phyloP scores from a whole-genome alignment of 1,284 basidiomycete genomes.

The Amylostereum areolatum region DNA sequence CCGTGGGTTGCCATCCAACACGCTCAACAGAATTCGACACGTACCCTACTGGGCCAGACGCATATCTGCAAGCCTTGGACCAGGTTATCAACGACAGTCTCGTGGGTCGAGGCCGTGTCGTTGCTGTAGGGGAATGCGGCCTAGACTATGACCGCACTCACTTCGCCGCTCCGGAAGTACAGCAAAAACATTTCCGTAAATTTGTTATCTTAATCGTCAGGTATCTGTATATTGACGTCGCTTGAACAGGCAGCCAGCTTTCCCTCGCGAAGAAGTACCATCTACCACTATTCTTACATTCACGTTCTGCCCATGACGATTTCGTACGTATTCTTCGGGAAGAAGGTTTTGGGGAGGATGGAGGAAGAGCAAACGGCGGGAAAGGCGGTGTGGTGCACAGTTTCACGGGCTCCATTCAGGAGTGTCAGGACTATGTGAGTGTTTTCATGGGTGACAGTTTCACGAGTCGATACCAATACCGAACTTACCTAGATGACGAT shows the following conservation, averaged over 20 bases:
- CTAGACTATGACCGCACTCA: conserved; percentile 84
- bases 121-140: conserved; percentile 85
- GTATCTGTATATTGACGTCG: neutral
- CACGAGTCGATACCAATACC: neutral
- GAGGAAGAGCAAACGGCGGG: conserved; percentile 48
- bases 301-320: conserved; percentile 70
- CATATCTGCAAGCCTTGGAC: conserved; percentile 61
- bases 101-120: conserved; percentile 51
- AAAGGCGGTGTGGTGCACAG: conserved; percentile 82
- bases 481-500: conserved; percentile 45
- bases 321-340: conserved; percentile 64
- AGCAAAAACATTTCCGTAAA: conserved; percentile 65
- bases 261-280: conserved; percentile 64
- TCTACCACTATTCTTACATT: conserved; percentile 85
- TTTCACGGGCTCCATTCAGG: conserved; percentile 71
- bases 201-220: conserved; percentile 3
- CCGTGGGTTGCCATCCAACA: conserved; percentile 85
- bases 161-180: conserved; percentile 60
- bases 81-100: conserved; percentile 50
- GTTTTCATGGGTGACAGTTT: neutral
- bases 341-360: conserved; percentile 57
- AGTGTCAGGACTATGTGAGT: conserved; percentile 67
- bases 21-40: conserved; percentile 73
- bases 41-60: conserved; percentile 52
- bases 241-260: conserved; percentile 49